A percentile compares a stretch with the other conserved stretches of the same genome.
These are phyloP conservation scores for Triticum urartu DNA, from an alignment of 176 grass and related monocot genomes.

Conservation along the genomic window DNA sequence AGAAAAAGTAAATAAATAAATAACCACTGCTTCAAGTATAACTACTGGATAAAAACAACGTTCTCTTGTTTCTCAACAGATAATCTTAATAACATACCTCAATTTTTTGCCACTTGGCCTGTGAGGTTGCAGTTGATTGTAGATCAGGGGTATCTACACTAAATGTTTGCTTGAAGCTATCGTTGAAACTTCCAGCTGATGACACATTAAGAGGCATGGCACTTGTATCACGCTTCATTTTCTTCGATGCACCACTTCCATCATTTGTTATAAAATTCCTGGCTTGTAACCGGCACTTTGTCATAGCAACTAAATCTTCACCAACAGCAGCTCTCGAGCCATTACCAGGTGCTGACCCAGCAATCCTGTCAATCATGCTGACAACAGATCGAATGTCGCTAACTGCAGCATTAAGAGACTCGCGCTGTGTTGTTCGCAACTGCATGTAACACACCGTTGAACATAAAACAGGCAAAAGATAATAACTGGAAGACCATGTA, in stretches of 20 bases:
- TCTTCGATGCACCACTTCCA: constrained; percentile 79
- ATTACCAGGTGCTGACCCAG: constrained; percentile 93
- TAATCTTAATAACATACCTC: constrained; percentile 58
- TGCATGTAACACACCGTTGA: constrained; percentile 39
- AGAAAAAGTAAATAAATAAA: background rate
- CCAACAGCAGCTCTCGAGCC: constrained; percentile 93
- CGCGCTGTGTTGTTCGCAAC: constrained; percentile 48
- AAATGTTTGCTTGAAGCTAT: constrained; percentile 71
- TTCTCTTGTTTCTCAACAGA: constrained; percentile 3
- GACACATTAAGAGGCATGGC: constrained; percentile 91
- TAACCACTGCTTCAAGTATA: background rate
- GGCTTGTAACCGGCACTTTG: constrained; percentile 93
- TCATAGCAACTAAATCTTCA: constrained; percentile 98
- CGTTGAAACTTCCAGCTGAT: constrained; percentile 68
- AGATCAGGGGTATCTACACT: constrained; percentile 58
- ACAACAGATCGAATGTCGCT: constrained; percentile 82
- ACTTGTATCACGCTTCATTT: constrained; percentile 98
- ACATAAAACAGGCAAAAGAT: constrained; percentile 21
- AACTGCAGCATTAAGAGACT: constrained; percentile 57
- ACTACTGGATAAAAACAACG: background rate
- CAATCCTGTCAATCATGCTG: constrained; percentile 91
- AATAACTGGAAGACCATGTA: background rate
- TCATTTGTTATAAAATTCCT: constrained; percentile 89
- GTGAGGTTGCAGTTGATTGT: constrained; percentile 87
- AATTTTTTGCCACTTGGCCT: constrained; percentile 59